Evolutionary conservation across 75 land plant species (phyloP).

Genomic region (Chamaecyparis obtusa): DNA sequence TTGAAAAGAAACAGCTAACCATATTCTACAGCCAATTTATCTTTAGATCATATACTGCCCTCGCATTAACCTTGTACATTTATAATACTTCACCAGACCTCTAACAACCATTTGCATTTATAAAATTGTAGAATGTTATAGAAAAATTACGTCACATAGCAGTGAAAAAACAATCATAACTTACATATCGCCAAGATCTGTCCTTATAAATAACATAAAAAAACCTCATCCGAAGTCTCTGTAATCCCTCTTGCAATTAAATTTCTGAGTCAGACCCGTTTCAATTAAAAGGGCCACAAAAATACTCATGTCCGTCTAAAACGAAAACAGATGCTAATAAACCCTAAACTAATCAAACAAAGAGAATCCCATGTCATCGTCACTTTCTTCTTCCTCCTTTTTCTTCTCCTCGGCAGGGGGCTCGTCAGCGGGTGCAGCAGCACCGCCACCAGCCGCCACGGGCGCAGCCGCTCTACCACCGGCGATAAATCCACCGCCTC

Average conservation of each 20-base stretch:
- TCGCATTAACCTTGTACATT: not conserved
- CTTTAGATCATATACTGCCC: not conserved
- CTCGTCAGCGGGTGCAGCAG: slow-evolving; percentile 45
- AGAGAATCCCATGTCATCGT: slow-evolving; percentile 81
- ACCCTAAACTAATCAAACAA: slow-evolving; percentile 60
- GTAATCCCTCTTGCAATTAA: not conserved
- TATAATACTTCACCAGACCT: not conserved
- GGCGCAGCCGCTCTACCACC: slow-evolving; percentile 37
- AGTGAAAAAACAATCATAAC: not conserved
- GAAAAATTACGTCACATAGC: not conserved
- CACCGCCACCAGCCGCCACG: slow-evolving; percentile 28
- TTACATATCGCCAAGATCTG: not conserved
- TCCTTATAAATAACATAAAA: not conserved
- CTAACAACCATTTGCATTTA: too few relatives aligned
- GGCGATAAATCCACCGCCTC: slow-evolving; percentile 22
- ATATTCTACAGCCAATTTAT: too few relatives aligned
- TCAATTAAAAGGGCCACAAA: not conserved
- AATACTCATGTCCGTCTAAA: not conserved
- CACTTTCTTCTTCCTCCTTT: slow-evolving; percentile 57
- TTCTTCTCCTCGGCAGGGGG: slow-evolving; percentile 53
- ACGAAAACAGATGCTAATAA: not conserved
- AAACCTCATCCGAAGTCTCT: not conserved
- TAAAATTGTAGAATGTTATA: not conserved
- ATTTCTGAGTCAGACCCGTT: not conserved
- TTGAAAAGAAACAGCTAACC: too few relatives aligned